These are phyloP conservation scores for Diaporthe nobilis DNA, from an alignment of 2,329 filamentous ascomycete genomes.

Conservation along the genomic window DNA sequence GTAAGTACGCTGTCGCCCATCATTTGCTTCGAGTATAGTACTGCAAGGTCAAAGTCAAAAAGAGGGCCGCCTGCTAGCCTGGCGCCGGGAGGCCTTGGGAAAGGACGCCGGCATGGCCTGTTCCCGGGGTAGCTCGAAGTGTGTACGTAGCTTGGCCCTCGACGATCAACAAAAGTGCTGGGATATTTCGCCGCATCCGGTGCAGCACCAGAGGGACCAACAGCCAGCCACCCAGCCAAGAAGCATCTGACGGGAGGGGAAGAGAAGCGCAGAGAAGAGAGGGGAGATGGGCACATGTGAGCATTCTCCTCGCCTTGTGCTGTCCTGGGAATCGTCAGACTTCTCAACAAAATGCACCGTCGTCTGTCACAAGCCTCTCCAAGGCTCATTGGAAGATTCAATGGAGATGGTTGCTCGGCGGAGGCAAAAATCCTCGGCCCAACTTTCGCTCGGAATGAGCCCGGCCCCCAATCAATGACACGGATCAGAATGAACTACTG, in stretches of 20 bases:
- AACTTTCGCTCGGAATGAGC: slow-evolving; percentile 31
- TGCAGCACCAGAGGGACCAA: not conserved
- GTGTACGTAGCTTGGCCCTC: slow-evolving; percentile 7
- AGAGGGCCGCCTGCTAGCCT: slow-evolving; percentile 10
- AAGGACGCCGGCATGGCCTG: not conserved
- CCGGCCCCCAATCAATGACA: slow-evolving; percentile 29
- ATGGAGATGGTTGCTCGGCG: slow-evolving; percentile 1
- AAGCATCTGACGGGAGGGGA: not conserved
- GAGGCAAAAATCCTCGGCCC: slow-evolving; percentile 25
- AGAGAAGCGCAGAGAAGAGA: not conserved
- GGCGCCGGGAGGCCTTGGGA: slow-evolving; percentile 26
- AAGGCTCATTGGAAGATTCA: not conserved
- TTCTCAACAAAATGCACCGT: slow-evolving; percentile 21
- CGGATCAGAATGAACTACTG: not conserved
- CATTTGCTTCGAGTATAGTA: slow-evolving; percentile 27
- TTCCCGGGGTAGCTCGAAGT: slow-evolving; percentile 24
- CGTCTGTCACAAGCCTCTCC: not conserved
- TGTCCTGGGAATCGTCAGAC: not conserved
- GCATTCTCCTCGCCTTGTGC: not conserved
- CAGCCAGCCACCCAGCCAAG: slow-evolving; percentile 9
- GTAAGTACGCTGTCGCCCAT: not conserved
- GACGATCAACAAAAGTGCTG: slow-evolving; percentile 7
- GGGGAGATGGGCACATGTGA: not conserved
- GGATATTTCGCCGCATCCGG: slow-evolving; percentile 34
- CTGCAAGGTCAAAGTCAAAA: not conserved